phyloP scores from a whole-genome alignment of 2,329 filamentous ascomycete species.

The Aspergillus pseudoterreus region DNA sequence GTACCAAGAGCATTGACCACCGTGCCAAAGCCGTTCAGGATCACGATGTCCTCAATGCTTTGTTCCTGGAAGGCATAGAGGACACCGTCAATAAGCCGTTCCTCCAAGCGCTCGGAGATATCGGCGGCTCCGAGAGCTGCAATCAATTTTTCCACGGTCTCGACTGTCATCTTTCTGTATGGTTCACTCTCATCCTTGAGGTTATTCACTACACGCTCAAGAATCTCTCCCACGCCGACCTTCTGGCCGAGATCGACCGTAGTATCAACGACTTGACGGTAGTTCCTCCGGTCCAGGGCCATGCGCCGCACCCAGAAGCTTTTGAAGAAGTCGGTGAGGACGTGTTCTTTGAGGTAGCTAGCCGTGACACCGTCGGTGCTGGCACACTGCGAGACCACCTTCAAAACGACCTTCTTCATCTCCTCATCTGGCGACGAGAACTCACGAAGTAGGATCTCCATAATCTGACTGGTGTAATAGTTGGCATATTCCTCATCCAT shows the following conservation, averaged over 20 bases:
- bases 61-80: slow-evolving; percentile 97
- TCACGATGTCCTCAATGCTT: slow-evolving; percentile 90
- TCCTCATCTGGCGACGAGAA: slow-evolving; percentile 97
- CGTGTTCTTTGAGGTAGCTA: slow-evolving; percentile 90
- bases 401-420: slow-evolving; percentile 99
- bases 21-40: slow-evolving; percentile 96
- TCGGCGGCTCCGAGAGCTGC: slow-evolving; percentile 90
- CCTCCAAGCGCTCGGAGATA: slow-evolving; percentile 86
- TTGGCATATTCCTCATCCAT: slow-evolving; percentile 99
- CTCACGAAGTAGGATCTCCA: slow-evolving; percentile 95
- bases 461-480: slow-evolving; percentile 97
- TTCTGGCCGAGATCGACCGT: slow-evolving; percentile 97
- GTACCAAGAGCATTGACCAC: slow-evolving; percentile 93
- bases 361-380: slow-evolving; percentile 93
- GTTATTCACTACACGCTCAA: slow-evolving; percentile 89
- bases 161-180: slow-evolving; percentile 98
- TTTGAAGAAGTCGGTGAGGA: slow-evolving; percentile 96
- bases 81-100: slow-evolving; percentile 91
- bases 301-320: slow-evolving; percentile 97
- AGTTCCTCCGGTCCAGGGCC: slow-evolving; percentile 96
- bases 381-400: slow-evolving; percentile 94
- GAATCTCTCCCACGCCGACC: slow-evolving; percentile 92
- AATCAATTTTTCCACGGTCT: slow-evolving; percentile 95
- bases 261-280: slow-evolving; percentile 95
- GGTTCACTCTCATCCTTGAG: slow-evolving; percentile 97